phyloP scores from a whole-genome alignment of 805 yeast genomes.

The Nakazawaea peltata region DNA sequence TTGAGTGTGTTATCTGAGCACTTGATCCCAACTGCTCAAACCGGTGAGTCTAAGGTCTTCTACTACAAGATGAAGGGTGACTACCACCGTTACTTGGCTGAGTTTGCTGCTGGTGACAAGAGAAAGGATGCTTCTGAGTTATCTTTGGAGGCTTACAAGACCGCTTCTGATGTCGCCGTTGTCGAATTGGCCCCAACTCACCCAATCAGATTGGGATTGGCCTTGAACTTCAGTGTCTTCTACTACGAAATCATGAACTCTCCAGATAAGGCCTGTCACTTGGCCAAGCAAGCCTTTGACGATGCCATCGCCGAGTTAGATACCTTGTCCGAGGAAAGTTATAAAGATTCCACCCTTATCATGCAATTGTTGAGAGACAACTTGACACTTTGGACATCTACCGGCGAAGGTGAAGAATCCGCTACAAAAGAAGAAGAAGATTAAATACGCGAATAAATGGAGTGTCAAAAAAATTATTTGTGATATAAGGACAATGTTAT shows the following conservation, averaged over 20 bases:
- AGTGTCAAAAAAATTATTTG: too few species aligned
- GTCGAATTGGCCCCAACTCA: constrained; percentile 98
- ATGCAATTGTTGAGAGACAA: constrained; percentile 99
- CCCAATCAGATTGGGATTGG: constrained; percentile 96
- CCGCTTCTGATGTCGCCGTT: constrained; percentile 95
- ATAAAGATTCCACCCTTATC: constrained; percentile 96
- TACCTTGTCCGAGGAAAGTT: constrained; percentile 94
- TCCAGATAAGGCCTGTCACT: constrained; percentile 97
- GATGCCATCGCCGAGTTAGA: constrained; percentile 99
- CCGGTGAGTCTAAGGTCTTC: constrained; percentile 97
- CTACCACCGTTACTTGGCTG: constrained; percentile 98
- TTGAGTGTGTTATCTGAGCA: constrained; percentile 80
- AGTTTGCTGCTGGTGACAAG: constrained; percentile 85
- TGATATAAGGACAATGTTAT: too few species aligned
- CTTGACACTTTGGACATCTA: constrained; percentile 94
- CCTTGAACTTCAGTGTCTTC: constrained; percentile 95
- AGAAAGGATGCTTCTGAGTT: constrained; percentile 89
- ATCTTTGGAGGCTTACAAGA: constrained; percentile 88
- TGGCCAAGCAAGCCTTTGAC: constrained; percentile 98
- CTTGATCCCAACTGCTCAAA: constrained; percentile 87
- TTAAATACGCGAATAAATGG: constrained; percentile 17
- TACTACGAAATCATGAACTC: constrained; percentile 97
- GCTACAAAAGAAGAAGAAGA: constrained; percentile 23
- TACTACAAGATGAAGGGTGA: constrained; percentile 99
- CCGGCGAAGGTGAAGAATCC: constrained; percentile 51